Evolutionary conservation across 2,329 filamentous ascomycete species (phyloP), one percentile per base, ranked within the genome.

Genomic region (Penicillium griseofulvum): DNA sequence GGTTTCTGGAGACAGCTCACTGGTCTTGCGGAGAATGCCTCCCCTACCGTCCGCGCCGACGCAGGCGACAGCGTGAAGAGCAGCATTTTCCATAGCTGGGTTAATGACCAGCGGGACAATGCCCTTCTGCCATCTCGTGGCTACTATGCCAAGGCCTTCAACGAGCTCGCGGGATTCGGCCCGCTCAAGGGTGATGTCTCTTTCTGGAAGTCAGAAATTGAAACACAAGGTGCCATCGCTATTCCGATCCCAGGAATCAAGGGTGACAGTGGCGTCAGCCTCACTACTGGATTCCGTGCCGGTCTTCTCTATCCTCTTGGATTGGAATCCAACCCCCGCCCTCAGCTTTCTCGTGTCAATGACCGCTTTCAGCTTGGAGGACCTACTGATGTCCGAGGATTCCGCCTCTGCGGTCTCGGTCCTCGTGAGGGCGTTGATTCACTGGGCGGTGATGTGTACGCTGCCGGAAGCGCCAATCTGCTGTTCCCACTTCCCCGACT

Each of bases 321-420:
- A 1, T 76, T 88, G 8, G 85, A 85, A 7, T 77, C 76, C 41
- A 69, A 63, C 47, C 80, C 49, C 67, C 76, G 78, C 19, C 82
- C 87, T 0, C 79, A 82, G 24, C 84, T 87, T 5, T 95, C 90
- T 62, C 86, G 90, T 29, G 83, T 97, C 67, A 97, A 95, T 70
- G 94, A 99, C 73, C 90, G 94, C 42, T 99, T 99, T 78, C 86
- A 91, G 68, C 88, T 99, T 31, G 94, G 94, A 41, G 94, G 94
- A 0, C 93, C 94, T 4, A 96, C 91, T 3, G 93, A 96, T 69
- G 90, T 99, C 14, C 89, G 94, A 52, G 94, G 94, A 2, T 99
- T 99, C 81, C 87, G 91, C 56, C 83, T 96, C 22, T 89, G 88
- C 19, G 94, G 94, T 1, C 81, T 99, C 6, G 94, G 94, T 9